Evolutionary conservation across 1,284 basidiomycete species (phyloP).

Genomic region (Athelia sp.): DNA sequence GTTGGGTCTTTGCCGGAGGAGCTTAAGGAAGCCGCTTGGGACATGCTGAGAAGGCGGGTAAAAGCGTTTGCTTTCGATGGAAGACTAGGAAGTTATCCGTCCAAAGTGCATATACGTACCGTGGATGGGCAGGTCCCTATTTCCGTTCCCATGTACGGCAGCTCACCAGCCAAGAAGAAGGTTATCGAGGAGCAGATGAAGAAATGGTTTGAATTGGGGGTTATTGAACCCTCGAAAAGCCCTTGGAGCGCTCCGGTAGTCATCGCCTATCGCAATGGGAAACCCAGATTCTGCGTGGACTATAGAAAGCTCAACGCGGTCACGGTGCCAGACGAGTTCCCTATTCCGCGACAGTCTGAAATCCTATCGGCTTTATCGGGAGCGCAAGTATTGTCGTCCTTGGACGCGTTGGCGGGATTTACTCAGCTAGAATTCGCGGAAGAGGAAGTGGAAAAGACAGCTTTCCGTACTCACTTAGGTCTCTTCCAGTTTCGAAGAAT

Average conservation of each 20-base stretch:
- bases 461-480: no score
- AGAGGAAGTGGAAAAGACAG: no score
- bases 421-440: no score
- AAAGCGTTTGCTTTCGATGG: slow-evolving; percentile 23
- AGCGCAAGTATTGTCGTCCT: no score
- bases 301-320: no score
- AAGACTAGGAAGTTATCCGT: slow-evolving; percentile 15
- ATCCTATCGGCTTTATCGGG: no score
- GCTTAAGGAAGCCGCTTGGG: neutral
- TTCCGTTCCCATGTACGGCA: slow-evolving; percentile 19
- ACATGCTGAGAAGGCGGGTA: slow-evolving; percentile 8
- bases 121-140: slow-evolving; percentile 13
- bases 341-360: no score
- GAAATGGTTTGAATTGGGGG: slow-evolving; percentile 20
- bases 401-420: no score
- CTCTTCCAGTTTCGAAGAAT: no score
- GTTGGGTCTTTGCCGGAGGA: slow-evolving; percentile 10
- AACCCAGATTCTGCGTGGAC: no score
- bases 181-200: slow-evolving; percentile 27
- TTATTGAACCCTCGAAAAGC: slow-evolving; percentile 28
- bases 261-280: slow-evolving; percentile 26
- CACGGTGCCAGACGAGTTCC: no score
- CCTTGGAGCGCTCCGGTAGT: slow-evolving; percentile 29
- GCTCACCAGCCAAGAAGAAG: slow-evolving; percentile 24
- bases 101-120: slow-evolving; percentile 12